Conservation (phyloP, 1,139 yeast species). For the Magnusiomyces suaveolens region DNA sequence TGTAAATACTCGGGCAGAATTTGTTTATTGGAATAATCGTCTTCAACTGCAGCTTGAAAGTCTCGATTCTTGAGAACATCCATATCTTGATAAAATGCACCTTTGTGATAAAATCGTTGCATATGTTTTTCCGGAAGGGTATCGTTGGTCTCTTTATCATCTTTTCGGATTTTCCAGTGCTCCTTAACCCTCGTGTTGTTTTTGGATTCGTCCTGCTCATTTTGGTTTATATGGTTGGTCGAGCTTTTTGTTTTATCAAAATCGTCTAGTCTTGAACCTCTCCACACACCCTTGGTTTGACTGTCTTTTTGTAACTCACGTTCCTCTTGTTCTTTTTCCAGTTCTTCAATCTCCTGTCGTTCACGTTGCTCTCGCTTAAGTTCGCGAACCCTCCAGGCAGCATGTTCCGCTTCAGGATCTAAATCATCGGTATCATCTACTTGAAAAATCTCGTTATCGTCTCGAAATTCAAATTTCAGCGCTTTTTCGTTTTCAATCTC, state of each 20-base stretch:
- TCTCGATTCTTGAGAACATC: constrained; percentile 28
- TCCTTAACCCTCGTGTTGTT: neutral
- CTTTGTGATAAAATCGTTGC: constrained; percentile 30
- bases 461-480: constrained; percentile 5
- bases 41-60: constrained; percentile 24
- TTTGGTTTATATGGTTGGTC: neutral
- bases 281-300: constrained; percentile 16
- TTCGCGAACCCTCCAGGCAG: constrained; percentile 42
- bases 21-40: constrained; percentile 26
- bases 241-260: neutral
- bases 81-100: constrained; percentile 33
- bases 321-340: constrained; percentile 37
- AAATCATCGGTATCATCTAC: constrained; percentile 49
- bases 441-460: constrained; percentile 27
- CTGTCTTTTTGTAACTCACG: constrained; percentile 29
- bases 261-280: constrained; percentile 15
- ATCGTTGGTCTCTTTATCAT: constrained; percentile 14
- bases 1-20: constrained; percentile 28
- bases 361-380: constrained; percentile 38
- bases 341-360: constrained; percentile 30
- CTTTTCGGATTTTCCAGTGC: neutral
- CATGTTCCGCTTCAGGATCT: constrained; percentile 41
- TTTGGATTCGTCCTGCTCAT: neutral
- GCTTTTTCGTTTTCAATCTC: constrained; percentile 16
- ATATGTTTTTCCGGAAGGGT: constrained; percentile 18